Conservation (phyloP, 768 basidiomycete species). For the Suillus paluster region DNA sequence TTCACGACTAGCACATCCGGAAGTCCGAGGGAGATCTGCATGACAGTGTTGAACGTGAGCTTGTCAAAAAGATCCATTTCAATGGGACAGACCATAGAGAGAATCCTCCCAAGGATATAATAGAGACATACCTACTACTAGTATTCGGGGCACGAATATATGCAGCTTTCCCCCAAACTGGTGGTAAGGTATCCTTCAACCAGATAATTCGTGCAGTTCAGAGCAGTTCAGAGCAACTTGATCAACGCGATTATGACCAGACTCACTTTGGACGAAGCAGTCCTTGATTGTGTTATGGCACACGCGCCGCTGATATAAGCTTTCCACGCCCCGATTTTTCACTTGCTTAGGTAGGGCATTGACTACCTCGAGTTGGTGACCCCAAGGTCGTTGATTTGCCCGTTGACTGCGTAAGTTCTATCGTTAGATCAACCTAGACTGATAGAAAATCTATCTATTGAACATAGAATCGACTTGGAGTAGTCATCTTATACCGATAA, state of each 20-base stretch:
- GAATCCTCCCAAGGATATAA: background rate
- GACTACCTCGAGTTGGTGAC: slow-evolving; percentile 34
- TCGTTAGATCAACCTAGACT: background rate
- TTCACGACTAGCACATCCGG: background rate
- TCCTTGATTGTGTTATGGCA: too few species aligned
- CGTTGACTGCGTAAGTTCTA: slow-evolving; percentile 24
- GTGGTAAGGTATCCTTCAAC: background rate
- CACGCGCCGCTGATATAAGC: slow-evolving; percentile 33
- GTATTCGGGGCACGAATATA: background rate
- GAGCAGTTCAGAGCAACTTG: too few species aligned
- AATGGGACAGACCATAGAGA: background rate
- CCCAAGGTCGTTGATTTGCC: slow-evolving; percentile 35
- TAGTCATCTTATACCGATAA: slow-evolving; percentile 32
- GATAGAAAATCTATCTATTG: background rate
- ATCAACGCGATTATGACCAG: too few species aligned
- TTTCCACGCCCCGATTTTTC: slow-evolving; percentile 39
- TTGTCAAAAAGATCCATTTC: background rate
- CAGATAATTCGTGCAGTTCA: too few species aligned
- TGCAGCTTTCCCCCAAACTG: background rate
- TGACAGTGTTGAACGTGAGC: background rate
- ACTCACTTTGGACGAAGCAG: too few species aligned
- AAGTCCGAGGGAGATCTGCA: background rate
- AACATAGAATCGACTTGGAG: slow-evolving; percentile 12
- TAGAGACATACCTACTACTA: background rate
- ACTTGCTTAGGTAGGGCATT: slow-evolving; percentile 20